Conservation (phyloP, 1,139 yeast genomes). For the Keqinozyma sinolaborantium region DNA sequence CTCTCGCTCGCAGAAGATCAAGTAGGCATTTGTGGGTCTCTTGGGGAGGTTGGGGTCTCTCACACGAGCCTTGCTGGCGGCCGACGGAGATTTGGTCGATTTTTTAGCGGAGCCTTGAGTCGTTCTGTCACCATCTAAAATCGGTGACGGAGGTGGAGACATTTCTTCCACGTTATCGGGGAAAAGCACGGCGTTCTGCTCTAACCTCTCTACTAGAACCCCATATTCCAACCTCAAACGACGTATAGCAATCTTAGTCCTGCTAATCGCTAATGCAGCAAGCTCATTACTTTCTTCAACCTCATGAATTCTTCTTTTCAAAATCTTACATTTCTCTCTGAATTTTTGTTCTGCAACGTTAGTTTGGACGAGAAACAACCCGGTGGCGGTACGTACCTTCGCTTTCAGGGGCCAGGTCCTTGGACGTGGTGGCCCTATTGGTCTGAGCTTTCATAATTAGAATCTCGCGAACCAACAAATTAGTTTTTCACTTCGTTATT, state of each 20-base stretch:
- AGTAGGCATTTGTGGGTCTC: slow-evolving; percentile 86
- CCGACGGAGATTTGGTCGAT: slow-evolving; percentile 11
- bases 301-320: slow-evolving; percentile 68
- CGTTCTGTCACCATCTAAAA: slow-evolving; percentile 15
- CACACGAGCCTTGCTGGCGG: slow-evolving; percentile 18
- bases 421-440: slow-evolving; percentile 10
- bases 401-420: slow-evolving; percentile 37
- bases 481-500: too few species aligned
- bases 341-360: slow-evolving; percentile 33
- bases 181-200: slow-evolving; percentile 43
- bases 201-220: slow-evolving; percentile 74
- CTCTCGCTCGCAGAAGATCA: slow-evolving; percentile 82
- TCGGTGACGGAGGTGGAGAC: slow-evolving; percentile 43
- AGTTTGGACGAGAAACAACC: slow-evolving; percentile 3
- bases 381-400: slow-evolving; percentile 31
- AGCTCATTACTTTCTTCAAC: slow-evolving; percentile 79
- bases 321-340: slow-evolving; percentile 65
- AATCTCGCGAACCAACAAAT: too few species aligned
- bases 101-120: slow-evolving; percentile 19
- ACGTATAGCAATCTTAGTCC: slow-evolving; percentile 75
- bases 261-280: slow-evolving; percentile 70
- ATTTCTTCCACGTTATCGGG: slow-evolving; percentile 39
- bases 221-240: slow-evolving; percentile 82
- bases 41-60: slow-evolving; percentile 86
- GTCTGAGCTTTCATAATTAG: not conserved